A percentile compares a stretch with the other conserved stretches of the same genome.
These are phyloP conservation scores for Fraxinus platypoda DNA, from an alignment of 305 asterid genomes.

Conservation along the genomic window DNA sequence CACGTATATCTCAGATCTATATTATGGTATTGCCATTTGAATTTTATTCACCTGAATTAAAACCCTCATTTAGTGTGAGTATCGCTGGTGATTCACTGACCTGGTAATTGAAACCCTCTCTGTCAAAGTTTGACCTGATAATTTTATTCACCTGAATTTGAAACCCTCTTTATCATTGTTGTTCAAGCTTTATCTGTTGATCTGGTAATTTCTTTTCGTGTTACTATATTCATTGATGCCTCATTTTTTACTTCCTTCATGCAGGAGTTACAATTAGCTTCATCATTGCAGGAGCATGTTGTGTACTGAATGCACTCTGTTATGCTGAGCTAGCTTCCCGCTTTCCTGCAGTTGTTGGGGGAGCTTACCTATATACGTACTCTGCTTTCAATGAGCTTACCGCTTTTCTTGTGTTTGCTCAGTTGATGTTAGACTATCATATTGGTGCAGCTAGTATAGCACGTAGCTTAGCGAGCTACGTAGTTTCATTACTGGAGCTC, in stretches of 20 bases:
- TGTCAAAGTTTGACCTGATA: neutral
- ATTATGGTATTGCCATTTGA: neutral
- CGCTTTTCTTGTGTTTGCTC: constrained; percentile 89
- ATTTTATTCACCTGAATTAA: neutral
- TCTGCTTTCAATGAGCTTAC: constrained; percentile 96
- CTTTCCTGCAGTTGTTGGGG: constrained; percentile 98
- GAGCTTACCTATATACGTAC: constrained; percentile 88
- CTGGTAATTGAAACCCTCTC: neutral
- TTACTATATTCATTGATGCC: constrained; percentile 14
- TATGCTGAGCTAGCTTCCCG: constrained; percentile 93
- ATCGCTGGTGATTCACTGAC: neutral
- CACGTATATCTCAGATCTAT: neutral
- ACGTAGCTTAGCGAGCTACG: constrained; percentile 91
- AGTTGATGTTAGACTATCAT: constrained; percentile 93
- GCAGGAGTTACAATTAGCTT: constrained; percentile 94
- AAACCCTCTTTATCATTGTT: neutral
- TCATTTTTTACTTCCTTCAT: constrained; percentile 19
- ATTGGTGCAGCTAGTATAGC: constrained; percentile 98
- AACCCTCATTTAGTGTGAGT: neutral
- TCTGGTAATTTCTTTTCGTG: neutral
- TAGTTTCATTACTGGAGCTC: constrained; percentile 69
- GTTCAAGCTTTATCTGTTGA: neutral
- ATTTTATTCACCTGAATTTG: neutral
- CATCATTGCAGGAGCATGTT: constrained; percentile 82
- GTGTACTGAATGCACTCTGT: constrained; percentile 88